Evolutionary conservation across 345 rosid genomes (phyloP), one percentile per base, ranked within the genome.

Genomic region (Gossypium raimondii): DNA sequence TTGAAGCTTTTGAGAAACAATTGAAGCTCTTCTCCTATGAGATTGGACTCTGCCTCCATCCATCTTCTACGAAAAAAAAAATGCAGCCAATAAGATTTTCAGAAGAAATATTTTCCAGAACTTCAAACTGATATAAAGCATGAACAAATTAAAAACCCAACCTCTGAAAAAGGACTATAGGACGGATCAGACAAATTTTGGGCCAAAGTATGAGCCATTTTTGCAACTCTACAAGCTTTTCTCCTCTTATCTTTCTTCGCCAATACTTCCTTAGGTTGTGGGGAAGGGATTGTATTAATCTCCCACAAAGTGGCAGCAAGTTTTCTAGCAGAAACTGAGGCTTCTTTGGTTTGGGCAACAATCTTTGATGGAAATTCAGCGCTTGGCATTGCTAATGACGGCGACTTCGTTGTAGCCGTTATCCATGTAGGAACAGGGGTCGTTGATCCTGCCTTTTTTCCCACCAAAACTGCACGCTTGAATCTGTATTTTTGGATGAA

Each of bases 271-370:
- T 65, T 74, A n/a, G 20, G 48, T 9, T 70, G 73, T 0, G 89
- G 82, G 0, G 90, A 85, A 70, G 87, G 79, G 50, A 87, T 80
- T 77, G 82, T 86, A 60, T 88, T 89, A 83, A 91, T 88, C 75
- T 88, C 99, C 97, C 99, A 89, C 70, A 95, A 79, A 2, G 93
- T 89, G 11, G 99, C 98, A 11, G 93, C 99, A 41, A 95, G 86
- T 73, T 91, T 95, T 77, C 99, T 86, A 2, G 97, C 97, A 0
- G 99, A 95, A 11, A 91, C 78, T 0, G 86, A 82, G 56, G 48
- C 82, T 68, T 85, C 86, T 56, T 77, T 82, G 22, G 80, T 51
- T 71, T 81, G 81, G n/a, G 67, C 3, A 34, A 41, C 57, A 45
- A 56, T 61, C 22, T 77, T 72, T 22, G 71, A 29, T 47, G 62